Conservation (phyloP, 495 filamentous ascomycete species). For the Cercophora scortea region DNA sequence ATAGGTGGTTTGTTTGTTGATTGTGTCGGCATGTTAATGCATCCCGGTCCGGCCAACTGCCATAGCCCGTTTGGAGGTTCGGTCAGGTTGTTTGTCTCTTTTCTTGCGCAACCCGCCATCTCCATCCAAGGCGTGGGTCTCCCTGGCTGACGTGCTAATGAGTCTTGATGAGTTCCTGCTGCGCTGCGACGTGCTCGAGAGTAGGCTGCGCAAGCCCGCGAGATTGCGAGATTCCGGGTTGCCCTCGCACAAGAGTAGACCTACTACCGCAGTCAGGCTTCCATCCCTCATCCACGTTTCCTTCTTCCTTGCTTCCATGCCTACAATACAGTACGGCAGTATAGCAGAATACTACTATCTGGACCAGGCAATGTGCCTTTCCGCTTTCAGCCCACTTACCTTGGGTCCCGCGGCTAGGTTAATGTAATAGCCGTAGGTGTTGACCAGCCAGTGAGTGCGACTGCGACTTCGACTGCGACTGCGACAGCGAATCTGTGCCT, state of each 20-base stretch:
- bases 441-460: neutral
- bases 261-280: too few species aligned
- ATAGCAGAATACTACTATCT: too few species aligned
- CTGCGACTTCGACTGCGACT: neutral
- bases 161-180: too few species aligned
- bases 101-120: neutral
- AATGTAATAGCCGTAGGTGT: constrained; percentile 6
- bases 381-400: too few species aligned
- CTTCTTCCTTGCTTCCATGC: neutral
- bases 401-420: neutral
- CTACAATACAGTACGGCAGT: neutral
- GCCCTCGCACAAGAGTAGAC: neutral
- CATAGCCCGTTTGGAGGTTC: neutral
- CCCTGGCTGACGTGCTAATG: neutral
- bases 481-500: neutral
- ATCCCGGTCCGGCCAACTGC: neutral
- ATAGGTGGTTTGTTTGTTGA: neutral
- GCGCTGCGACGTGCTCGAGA: neutral
- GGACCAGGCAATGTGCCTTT: too few species aligned
- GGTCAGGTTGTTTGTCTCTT: neutral
- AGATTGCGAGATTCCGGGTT: neutral
- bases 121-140: too few species aligned
- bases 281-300: neutral
- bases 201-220: constrained; percentile 1
- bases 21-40: neutral